phyloP scores from a whole-genome alignment of 495 filamentous ascomycete species.

The Trichocladium uniseriatum region DNA sequence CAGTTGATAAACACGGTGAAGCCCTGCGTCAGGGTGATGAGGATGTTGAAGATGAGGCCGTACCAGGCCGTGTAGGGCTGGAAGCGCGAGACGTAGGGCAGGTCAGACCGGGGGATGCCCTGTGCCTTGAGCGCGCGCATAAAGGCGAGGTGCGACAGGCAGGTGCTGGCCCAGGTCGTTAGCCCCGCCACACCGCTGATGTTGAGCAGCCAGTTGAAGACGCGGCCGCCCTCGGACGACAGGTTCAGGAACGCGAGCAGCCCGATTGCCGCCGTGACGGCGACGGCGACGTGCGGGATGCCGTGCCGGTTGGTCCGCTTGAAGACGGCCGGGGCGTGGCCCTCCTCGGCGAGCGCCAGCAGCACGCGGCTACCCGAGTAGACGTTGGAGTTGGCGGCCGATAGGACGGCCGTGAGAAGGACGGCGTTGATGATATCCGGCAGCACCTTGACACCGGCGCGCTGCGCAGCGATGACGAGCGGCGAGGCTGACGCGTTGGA shows the following conservation, averaged over 20 bases:
- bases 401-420: conserved; percentile 52
- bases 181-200: conserved; percentile 58
- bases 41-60: conserved; percentile 53
- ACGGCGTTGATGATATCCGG: conserved; percentile 66
- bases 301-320: conserved; percentile 30
- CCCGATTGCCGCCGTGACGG: conserved; percentile 33
- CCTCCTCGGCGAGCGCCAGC: conserved; percentile 51
- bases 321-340: conserved; percentile 48
- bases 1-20: conserved; percentile 61
- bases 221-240: conserved; percentile 35
- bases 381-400: conserved; percentile 47
- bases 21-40: conserved; percentile 60
- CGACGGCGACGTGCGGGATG: conserved; percentile 36
- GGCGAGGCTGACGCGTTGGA: conserved; percentile 53
- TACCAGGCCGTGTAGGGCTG: conserved; percentile 52
- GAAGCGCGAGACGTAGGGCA: conserved; percentile 50
- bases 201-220: conserved; percentile 52
- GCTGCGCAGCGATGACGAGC: conserved; percentile 57
- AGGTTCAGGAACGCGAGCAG: conserved; percentile 50
- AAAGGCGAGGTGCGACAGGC: conserved; percentile 52
- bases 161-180: conserved; percentile 56
- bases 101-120: conserved; percentile 40
- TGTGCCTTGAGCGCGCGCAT: conserved; percentile 49
- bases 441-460: conserved; percentile 55
- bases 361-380: conserved; percentile 58